These are phyloP conservation scores for Skeletonema costatum DNA, from an alignment of 108 stramenopile species.

Conservation along the genomic window DNA sequence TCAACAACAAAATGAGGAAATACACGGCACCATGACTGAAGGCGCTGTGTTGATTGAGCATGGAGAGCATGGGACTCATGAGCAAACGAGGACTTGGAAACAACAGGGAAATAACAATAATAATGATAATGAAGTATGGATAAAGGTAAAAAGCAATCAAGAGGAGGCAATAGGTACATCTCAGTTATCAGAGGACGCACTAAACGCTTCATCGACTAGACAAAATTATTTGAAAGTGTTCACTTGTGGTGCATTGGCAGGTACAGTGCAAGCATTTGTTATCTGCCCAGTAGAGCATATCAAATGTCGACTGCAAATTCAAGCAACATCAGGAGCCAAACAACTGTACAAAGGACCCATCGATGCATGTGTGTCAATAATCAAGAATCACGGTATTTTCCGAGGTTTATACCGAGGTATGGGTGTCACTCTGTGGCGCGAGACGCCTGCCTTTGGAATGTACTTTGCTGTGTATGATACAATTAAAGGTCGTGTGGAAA, in stretches of 20 bases:
- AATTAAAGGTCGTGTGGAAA: conserved; percentile 58
- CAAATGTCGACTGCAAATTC: conserved; percentile 91
- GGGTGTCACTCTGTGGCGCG: conserved; percentile 73
- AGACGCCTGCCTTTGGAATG: conserved; percentile 90
- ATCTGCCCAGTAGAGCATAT: conserved; percentile 91
- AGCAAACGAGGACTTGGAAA: conserved; percentile 24
- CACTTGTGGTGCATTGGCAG: conserved; percentile 85
- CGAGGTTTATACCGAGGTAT: conserved; percentile 75
- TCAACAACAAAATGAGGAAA: conserved; percentile 1
- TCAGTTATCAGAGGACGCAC: background rate
- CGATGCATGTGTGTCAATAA: conserved; percentile 54
- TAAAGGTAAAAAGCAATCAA: background rate
- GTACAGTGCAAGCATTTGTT: conserved; percentile 81
- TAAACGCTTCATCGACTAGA: background rate
- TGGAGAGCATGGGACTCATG: conserved; percentile 35
- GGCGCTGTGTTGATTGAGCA: conserved; percentile 35
- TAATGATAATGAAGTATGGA: background rate
- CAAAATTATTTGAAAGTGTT: conserved; percentile 61
- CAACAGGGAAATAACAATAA: background rate
- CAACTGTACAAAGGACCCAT: conserved; percentile 58
- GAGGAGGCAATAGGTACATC: background rate
- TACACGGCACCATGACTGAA: conserved; percentile 21
- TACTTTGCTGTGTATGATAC: conserved; percentile 91
- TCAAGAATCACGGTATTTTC: conserved; percentile 57
- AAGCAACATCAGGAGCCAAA: conserved; percentile 23